Base-by-base conservation (phyloP, 768 basidiomycete genomes). In the Boletus coccyginus region DNA sequence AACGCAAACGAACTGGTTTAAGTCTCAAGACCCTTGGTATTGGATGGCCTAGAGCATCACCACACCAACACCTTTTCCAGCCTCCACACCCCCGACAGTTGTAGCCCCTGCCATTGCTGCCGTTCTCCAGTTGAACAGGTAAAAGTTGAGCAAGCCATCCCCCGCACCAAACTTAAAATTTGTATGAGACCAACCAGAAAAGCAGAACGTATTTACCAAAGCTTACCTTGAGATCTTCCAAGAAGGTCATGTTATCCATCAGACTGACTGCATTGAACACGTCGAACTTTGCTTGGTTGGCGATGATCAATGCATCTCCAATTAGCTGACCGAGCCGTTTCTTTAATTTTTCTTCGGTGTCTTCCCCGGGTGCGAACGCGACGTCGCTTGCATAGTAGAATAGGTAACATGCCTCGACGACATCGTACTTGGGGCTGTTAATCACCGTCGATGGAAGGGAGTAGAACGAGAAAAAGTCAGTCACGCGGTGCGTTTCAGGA, bases 391-490 rank as follows among this genome's bases (percentile, higher is more conserved):
- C 97, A 66, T 98, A 98, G 74, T 98, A 98, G 73, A 84, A 98
- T 24, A 98, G 78, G 73, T 98, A 99, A 12, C 93, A 96, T 1
- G 95, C 96, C 62, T 99, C 87, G 40, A 99, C 81, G 31, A 84
- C 65, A 19, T 81, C 78, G 67, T 94, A 74, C 61, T 86, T 90
- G n/a, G 78, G 58, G 62, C 84, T 85, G 50, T 84, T 81, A 68
- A 98, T 92, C 58, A 98, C 86, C 2, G 93, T 90, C 6, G 96
- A 98, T 1, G 97, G 96, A 24, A 99, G 84, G 14, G 91, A 91
- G 72, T 97, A 99, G 77, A 98, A 96, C 10, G 96, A 95, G 74
- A 98, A 88, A 67, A 95, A 90, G 74, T 99, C 97, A 2, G 96
- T 98, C 64, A 99, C 87, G 58, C 81, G 80, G 56, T 88, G 84